A percentile compares a stretch with the other conserved stretches of the same genome.
phyloP scores from a whole-genome alignment of 306 rosid species.

The Inga oerstediana region DNA sequence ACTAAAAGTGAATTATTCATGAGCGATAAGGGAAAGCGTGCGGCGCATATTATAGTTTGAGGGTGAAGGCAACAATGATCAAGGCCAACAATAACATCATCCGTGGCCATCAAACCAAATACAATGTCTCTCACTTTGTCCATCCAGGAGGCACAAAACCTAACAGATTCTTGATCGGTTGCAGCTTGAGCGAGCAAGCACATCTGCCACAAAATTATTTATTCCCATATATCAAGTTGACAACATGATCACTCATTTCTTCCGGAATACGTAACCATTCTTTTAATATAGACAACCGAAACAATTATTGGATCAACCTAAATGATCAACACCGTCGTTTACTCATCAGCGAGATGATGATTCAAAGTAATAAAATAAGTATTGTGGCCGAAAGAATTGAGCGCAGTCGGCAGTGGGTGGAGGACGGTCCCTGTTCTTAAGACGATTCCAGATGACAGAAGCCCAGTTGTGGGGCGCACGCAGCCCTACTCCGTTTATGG shows the following conservation, averaged over 20 bases:
- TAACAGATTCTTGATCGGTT: background rate
- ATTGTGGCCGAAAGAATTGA: background rate
- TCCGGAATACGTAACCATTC: background rate
- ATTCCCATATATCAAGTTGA: background rate
- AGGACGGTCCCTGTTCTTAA: background rate
- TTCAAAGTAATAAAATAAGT: background rate
- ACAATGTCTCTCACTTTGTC: background rate
- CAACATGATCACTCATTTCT: no score
- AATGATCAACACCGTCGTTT: slow-evolving; percentile 2
- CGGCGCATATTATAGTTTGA: background rate
- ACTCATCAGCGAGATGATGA: background rate
- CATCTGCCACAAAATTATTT: no score
- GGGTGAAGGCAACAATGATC: background rate
- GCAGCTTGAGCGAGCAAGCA: background rate
- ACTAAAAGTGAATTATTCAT: background rate
- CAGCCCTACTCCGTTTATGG: background rate
- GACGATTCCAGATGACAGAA: background rate
- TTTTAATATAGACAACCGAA: background rate
- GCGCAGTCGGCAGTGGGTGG: background rate
- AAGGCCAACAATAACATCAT: background rate
- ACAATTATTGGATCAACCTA: background rate
- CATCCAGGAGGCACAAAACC: background rate
- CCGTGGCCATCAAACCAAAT: background rate
- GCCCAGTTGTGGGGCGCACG: background rate
- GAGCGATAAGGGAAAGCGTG: background rate